phyloP scores from a whole-genome alignment of 1,284 basidiomycete genomes.

The Sanghuangporus sanghuang region DNA sequence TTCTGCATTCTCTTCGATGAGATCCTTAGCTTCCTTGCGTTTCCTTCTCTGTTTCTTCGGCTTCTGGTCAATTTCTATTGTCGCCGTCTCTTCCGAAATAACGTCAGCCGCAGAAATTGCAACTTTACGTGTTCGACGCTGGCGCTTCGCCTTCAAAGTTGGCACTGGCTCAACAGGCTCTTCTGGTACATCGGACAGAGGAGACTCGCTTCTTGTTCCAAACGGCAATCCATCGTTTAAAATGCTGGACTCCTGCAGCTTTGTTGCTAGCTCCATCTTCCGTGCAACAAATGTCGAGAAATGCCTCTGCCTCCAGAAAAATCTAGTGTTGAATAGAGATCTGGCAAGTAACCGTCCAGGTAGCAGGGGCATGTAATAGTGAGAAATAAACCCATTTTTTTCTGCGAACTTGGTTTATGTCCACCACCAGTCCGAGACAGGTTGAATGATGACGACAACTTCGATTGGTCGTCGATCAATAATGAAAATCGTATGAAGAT shows the following conservation, averaged over 20 bases:
- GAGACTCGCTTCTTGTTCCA: not conserved
- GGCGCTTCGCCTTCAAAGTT: not conserved
- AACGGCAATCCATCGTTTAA: not conserved
- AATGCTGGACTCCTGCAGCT: not conserved
- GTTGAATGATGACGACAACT: not conserved
- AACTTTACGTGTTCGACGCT: not conserved
- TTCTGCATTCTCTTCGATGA: not conserved
- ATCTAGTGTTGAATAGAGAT: not conserved
- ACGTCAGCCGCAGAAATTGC: not conserved
- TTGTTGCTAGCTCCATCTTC: not conserved
- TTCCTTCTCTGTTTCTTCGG: constrained; percentile 1
- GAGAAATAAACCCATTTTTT: not conserved
- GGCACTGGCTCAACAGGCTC: not conserved
- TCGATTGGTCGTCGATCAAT: not conserved
- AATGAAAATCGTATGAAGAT: not conserved
- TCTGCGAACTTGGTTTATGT: not conserved
- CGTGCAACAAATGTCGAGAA: not conserved
- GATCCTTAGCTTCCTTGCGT: not conserved
- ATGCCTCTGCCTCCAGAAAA: not conserved
- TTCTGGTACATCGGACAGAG: not conserved
- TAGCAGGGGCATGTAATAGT: not conserved
- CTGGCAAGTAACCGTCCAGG: not conserved
- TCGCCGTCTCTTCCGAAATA: not conserved
- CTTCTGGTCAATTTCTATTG: not conserved
- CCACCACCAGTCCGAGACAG: not conserved